These are phyloP conservation scores for Telfairia occidentalis DNA, from an alignment of 331 rosid species.

Conservation along the genomic window DNA sequence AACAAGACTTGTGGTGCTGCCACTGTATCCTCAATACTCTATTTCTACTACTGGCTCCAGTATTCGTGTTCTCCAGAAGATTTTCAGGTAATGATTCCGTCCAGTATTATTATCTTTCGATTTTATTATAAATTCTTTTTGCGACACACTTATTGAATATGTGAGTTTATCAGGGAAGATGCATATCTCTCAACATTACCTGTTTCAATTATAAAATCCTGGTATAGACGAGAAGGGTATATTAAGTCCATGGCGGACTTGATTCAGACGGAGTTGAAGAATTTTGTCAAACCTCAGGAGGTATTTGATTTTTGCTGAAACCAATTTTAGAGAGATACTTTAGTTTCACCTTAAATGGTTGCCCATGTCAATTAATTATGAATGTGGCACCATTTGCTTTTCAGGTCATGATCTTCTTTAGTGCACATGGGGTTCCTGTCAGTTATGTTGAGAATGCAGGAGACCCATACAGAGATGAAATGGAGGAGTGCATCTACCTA, in stretches of 20 bases:
- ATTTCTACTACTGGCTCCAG: slow-evolving; percentile 98
- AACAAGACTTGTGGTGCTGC: slow-evolving; percentile 92
- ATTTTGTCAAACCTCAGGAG: slow-evolving; percentile 56
- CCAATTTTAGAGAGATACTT: slow-evolving; percentile 5
- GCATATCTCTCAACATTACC: slow-evolving; percentile 59
- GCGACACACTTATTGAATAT: slow-evolving; percentile 17
- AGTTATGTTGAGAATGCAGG: slow-evolving; percentile 91
- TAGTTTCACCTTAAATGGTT: not conserved
- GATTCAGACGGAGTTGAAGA: slow-evolving; percentile 67
- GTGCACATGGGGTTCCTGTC: slow-evolving; percentile 97
- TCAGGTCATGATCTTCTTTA: slow-evolving; percentile 84
- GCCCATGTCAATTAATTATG: slow-evolving; percentile 3
- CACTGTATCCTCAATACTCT: slow-evolving; percentile 93
- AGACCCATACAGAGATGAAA: slow-evolving; percentile 93
- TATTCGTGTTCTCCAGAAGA: slow-evolving; percentile 57
- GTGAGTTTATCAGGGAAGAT: slow-evolving; percentile 64
- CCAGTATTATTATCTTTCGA: not conserved
- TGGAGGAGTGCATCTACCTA: slow-evolving; percentile 87
- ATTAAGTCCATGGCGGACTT: slow-evolving; percentile 87
- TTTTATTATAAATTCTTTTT: slow-evolving; percentile 3
- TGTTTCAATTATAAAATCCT: slow-evolving; percentile 81
- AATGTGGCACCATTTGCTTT: slow-evolving; percentile 1
- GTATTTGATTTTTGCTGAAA: slow-evolving; percentile 28
- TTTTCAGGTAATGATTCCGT: slow-evolving; percentile 45
- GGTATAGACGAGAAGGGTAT: slow-evolving; percentile 91